These are phyloP conservation scores for Cystobasidiopsis lactophilus DNA, from an alignment of 768 basidiomycete genomes.

Conservation along the genomic window DNA sequence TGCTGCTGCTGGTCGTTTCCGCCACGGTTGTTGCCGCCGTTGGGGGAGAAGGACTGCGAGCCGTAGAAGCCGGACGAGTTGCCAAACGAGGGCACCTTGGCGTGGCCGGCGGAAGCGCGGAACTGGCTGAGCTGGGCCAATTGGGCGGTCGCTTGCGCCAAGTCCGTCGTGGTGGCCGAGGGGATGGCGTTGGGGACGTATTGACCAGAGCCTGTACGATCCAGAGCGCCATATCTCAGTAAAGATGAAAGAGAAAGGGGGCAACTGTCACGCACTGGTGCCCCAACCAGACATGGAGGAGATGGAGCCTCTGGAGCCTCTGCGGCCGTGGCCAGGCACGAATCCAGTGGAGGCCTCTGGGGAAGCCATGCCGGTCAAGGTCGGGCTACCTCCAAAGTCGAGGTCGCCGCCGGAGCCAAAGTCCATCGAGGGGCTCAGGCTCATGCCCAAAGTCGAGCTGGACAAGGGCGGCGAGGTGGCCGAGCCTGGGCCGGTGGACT, in stretches of 20 bases:
- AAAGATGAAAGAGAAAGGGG: neutral
- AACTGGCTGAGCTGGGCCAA: conserved; percentile 89
- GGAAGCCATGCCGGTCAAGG: neutral
- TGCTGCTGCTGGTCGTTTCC: conserved; percentile 40
- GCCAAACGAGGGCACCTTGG: conserved; percentile 18
- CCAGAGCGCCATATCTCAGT: neutral
- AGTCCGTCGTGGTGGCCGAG: conserved; percentile 33
- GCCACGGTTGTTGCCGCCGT: too few relatives aligned
- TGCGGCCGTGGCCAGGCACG: conserved; percentile 5
- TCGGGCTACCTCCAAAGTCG: neutral
- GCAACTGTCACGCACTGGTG: conserved; percentile 1
- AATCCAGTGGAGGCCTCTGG: neutral
- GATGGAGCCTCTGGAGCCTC: conserved; percentile 7
- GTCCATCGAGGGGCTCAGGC: neutral
- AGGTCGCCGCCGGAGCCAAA: neutral
- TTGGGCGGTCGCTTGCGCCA: conserved; percentile 92
- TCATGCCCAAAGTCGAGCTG: neutral
- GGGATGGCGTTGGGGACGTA: neutral
- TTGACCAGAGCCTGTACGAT: neutral
- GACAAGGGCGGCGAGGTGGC: neutral
- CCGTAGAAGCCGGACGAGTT: conserved; percentile 75
- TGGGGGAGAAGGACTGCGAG: conserved; percentile 35
- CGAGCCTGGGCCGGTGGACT: conserved; percentile 19
- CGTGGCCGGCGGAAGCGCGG: conserved; percentile 23
- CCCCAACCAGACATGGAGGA: conserved; percentile 8